phyloP scores from a whole-genome alignment of 805 yeast species.

The Candida andamanensis region DNA sequence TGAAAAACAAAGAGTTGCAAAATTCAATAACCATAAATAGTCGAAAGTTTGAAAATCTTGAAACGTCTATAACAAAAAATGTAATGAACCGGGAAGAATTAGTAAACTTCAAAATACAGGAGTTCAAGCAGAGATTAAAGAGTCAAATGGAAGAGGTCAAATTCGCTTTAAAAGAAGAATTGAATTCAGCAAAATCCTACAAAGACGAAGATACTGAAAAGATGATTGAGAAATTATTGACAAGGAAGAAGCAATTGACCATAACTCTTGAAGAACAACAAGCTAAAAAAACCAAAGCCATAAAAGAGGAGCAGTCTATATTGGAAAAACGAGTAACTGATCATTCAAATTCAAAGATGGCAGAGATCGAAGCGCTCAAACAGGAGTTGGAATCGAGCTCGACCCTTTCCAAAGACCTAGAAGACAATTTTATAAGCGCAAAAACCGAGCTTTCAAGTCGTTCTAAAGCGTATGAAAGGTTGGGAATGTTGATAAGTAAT shows the following conservation, averaged over 20 bases:
- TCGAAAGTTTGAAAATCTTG: constrained; percentile 19
- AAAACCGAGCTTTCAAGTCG: not conserved
- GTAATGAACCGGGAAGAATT: constrained; percentile 26
- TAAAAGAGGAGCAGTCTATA: too few species aligned
- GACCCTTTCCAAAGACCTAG: not conserved
- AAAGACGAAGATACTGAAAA: constrained; percentile 15
- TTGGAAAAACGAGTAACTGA: too few species aligned
- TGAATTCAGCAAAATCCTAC: constrained; percentile 20
- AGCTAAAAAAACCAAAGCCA: constrained; percentile 12
- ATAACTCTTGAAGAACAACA: constrained; percentile 7
- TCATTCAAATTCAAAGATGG: too few species aligned
- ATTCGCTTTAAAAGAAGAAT: constrained; percentile 30
- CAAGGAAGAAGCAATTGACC: constrained; percentile 10
- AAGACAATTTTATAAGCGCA: too few species aligned
- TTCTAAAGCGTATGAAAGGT: not conserved
- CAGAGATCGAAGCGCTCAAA: not conserved
- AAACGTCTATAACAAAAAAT: constrained; percentile 22
- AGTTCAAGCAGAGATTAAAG: constrained; percentile 20
- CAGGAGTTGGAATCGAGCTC: not conserved
- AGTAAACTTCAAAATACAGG: constrained; percentile 24
- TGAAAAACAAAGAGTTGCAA: constrained; percentile 9
- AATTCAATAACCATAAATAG: constrained; percentile 6
- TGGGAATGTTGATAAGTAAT: not conserved
- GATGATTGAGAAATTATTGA: constrained; percentile 2
- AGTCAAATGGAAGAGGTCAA: constrained; percentile 26